Conservation (phyloP, 305 asterid species). For the Fraxinus baroniana region DNA sequence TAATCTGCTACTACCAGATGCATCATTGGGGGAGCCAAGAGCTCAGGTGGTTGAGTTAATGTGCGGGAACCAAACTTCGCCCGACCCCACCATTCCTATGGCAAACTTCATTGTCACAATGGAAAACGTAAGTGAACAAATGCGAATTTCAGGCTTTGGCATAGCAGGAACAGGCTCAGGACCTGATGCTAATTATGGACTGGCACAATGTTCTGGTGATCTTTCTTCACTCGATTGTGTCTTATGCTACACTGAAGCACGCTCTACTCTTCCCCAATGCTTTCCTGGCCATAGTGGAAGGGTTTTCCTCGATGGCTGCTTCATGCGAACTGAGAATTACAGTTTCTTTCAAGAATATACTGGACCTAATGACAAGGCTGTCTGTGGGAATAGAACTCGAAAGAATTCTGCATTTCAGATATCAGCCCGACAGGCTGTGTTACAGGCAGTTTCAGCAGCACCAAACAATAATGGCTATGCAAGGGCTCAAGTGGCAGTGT, state of each 20-base stretch:
- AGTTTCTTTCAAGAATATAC: constrained; percentile 43
- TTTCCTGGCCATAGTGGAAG: constrained; percentile 46
- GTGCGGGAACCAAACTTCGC: constrained; percentile 34
- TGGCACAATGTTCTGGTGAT: constrained; percentile 67
- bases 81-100: constrained; percentile 35
- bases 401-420: constrained; percentile 37
- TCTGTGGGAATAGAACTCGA: constrained; percentile 56
- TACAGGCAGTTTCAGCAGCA: constrained; percentile 47
- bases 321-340: constrained; percentile 53
- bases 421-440: constrained; percentile 44
- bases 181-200: constrained; percentile 40
- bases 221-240: constrained; percentile 55
- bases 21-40: constrained; percentile 49
- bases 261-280: constrained; percentile 53
- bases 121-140: constrained; percentile 50
- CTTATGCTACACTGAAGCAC: constrained; percentile 55
- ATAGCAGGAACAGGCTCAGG: constrained; percentile 39
- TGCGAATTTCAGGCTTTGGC: constrained; percentile 44
- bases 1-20: constrained; percentile 37
- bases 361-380: constrained; percentile 41
- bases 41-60: constrained; percentile 32
- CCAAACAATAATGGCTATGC: constrained; percentile 46
- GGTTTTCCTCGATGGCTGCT: constrained; percentile 65
- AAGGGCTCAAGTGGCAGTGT: constrained; percentile 33
- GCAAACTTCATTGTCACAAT: constrained; percentile 48